Conservation (phyloP, 192 early-diverging fungal species). For the Ambispora gerdemannii region DNA sequence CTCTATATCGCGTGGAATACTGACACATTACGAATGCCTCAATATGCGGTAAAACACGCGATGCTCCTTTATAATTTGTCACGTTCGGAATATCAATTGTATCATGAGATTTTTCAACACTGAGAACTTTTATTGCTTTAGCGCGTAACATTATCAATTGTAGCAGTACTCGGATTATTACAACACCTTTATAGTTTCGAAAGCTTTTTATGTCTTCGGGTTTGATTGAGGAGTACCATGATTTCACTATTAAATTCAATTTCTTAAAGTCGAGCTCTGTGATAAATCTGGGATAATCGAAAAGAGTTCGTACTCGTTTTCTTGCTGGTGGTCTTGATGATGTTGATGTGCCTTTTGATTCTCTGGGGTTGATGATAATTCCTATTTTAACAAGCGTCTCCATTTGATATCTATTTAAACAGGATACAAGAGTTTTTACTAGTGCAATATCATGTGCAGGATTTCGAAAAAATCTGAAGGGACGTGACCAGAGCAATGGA, state of each 20-base stretch:
- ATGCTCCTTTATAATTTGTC: background rate
- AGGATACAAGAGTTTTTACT: background rate
- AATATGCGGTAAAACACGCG: background rate
- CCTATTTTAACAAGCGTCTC: background rate
- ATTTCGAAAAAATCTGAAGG: background rate
- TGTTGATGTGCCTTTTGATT: too few species aligned
- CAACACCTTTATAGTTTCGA: background rate
- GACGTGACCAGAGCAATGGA: background rate
- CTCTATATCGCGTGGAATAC: background rate
- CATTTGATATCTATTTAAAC: background rate
- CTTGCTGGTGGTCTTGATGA: background rate
- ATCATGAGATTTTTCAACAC: background rate
- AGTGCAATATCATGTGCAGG: background rate
- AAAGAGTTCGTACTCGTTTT: background rate
- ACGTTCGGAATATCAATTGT: background rate
- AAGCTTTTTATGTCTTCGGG: background rate
- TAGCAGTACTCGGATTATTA: background rate
- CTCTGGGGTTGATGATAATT: too few species aligned
- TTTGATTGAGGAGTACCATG: background rate
- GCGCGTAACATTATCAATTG: background rate
- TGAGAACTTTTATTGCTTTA: background rate
- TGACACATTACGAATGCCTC: background rate
- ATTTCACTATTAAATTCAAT: background rate
- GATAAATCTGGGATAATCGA: background rate
- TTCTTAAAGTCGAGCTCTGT: background rate